phyloP scores from a whole-genome alignment of 1,139 yeast genomes.

The Suhomyces maxii region DNA sequence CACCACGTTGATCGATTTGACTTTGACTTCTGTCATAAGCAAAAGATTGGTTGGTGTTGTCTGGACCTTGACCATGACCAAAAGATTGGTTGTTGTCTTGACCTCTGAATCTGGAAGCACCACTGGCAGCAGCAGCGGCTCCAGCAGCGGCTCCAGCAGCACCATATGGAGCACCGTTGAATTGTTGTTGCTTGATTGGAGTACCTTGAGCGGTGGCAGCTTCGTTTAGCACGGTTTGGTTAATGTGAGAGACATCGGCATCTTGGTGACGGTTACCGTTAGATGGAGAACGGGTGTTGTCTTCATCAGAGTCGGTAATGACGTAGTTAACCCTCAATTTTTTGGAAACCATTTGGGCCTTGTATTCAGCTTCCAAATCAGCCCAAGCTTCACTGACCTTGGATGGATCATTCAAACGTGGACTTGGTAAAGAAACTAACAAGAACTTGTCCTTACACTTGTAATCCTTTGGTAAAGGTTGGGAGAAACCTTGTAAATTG shows the following conservation, averaged over 20 bases:
- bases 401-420: conserved; percentile 53
- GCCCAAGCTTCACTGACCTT: conserved; percentile 74
- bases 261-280: conserved; percentile 13
- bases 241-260: conserved; percentile 13
- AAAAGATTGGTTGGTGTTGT: background rate
- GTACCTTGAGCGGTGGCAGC: conserved; percentile 18
- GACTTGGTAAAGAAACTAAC: conserved; percentile 81
- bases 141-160: conserved; percentile 8
- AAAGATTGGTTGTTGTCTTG: conserved; percentile 40
- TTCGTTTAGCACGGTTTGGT: conserved; percentile 15
- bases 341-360: conserved; percentile 61
- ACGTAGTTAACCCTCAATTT: conserved; percentile 77
- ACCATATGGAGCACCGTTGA: conserved; percentile 5
- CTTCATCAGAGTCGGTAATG: conserved; percentile 28
- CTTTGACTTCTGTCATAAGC: background rate
- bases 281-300: conserved; percentile 13
- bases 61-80: conserved; percentile 13
- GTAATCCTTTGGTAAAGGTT: conserved; percentile 69
- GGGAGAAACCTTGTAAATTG: conserved; percentile 79
- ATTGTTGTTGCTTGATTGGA: conserved; percentile 12
- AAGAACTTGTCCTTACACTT: conserved; percentile 91
- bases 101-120: conserved; percentile 13
- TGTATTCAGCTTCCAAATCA: conserved; percentile 61
- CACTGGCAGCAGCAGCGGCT: conserved; percentile 11
- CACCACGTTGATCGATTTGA: background rate